Conservation (phyloP, 2,329 filamentous ascomycete species). For the Bipolaris cookei region DNA sequence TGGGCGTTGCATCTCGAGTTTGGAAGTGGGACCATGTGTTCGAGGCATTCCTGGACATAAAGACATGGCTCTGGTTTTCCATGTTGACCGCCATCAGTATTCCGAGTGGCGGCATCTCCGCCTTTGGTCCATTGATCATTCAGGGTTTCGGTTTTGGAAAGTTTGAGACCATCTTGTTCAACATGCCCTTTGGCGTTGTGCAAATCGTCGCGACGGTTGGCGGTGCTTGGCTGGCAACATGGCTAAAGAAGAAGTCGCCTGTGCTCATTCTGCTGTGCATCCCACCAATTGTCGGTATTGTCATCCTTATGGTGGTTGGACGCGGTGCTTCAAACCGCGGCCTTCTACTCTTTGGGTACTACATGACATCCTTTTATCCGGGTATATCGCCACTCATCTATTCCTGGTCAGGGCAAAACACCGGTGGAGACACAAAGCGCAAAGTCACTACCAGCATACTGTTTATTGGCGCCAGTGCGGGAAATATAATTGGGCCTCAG, state of each 20-base stretch:
- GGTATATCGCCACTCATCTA: conserved; percentile 67
- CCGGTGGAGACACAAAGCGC: conserved; percentile 72
- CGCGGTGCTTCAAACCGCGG: conserved; percentile 57
- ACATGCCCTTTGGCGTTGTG: conserved; percentile 66
- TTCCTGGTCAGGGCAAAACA: conserved; percentile 67
- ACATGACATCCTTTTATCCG: conserved; percentile 66
- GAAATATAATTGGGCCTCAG: conserved; percentile 70
- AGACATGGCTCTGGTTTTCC: conserved; percentile 66
- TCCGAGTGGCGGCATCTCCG: conserved; percentile 63
- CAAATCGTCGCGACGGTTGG: conserved; percentile 67
- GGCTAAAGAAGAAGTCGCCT: conserved; percentile 62
- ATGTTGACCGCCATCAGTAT: conserved; percentile 50
- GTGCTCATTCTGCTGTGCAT: conserved; percentile 62
- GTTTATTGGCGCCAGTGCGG: conserved; percentile 69
- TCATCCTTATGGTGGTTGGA: conserved; percentile 60
- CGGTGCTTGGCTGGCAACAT: conserved; percentile 62
- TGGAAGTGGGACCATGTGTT: conserved; percentile 62
- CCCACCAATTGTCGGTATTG: conserved; percentile 63
- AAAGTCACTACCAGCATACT: conserved; percentile 69
- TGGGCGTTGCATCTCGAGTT: conserved; percentile 50
- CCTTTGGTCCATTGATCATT: conserved; percentile 66
- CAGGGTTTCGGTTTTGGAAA: conserved; percentile 63
- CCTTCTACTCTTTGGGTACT: conserved; percentile 63
- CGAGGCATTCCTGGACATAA: conserved; percentile 63
- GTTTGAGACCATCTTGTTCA: conserved; percentile 65